Evolutionary conservation across 164 flowering plant genomes (phyloP).

Genomic region (Euptelea pleiosperma): DNA sequence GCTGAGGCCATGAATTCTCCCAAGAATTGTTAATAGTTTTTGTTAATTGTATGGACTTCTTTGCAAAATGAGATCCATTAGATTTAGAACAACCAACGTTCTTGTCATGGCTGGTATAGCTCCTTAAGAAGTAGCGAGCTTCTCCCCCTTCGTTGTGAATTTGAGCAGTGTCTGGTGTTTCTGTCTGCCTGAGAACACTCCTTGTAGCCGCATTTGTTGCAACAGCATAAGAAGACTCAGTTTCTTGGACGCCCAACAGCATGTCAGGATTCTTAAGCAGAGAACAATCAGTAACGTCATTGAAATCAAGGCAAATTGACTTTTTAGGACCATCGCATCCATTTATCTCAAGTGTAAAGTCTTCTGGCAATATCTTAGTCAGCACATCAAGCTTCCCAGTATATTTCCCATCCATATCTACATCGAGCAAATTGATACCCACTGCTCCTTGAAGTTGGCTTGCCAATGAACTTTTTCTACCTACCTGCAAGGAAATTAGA

Average conservation of each 20-base stretch:
- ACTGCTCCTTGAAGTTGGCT: constrained; percentile 7
- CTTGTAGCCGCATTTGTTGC: constrained; percentile 1
- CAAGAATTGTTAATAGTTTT: constrained; percentile 7
- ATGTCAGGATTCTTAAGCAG: not conserved
- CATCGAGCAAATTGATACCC: not conserved
- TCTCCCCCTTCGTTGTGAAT: not conserved
- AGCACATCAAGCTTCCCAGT: constrained; percentile 9
- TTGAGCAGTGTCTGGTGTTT: constrained; percentile 7
- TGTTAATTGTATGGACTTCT: constrained; percentile 11
- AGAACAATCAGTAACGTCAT: not conserved
- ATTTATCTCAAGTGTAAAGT: constrained; percentile 2
- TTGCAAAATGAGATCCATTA: constrained; percentile 11
- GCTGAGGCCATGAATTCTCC: constrained; percentile 45
- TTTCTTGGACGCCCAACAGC: constrained; percentile 1
- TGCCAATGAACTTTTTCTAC: constrained; percentile 12
- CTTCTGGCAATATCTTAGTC: constrained; percentile 8
- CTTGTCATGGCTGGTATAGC: constrained; percentile 1
- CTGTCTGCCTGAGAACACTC: constrained; percentile 4
- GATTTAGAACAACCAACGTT: constrained; percentile 13
- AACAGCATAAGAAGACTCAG: constrained; percentile 1
- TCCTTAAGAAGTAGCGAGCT: constrained; percentile 8
- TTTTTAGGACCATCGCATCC: constrained; percentile 4
- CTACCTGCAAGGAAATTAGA: not conserved
- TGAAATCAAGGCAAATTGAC: constrained; percentile 3
- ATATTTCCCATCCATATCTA: constrained; percentile 5